Evolutionary conservation across 2,329 filamentous ascomycete genomes (phyloP).

Genomic region (Dactylellina cionopaga): DNA sequence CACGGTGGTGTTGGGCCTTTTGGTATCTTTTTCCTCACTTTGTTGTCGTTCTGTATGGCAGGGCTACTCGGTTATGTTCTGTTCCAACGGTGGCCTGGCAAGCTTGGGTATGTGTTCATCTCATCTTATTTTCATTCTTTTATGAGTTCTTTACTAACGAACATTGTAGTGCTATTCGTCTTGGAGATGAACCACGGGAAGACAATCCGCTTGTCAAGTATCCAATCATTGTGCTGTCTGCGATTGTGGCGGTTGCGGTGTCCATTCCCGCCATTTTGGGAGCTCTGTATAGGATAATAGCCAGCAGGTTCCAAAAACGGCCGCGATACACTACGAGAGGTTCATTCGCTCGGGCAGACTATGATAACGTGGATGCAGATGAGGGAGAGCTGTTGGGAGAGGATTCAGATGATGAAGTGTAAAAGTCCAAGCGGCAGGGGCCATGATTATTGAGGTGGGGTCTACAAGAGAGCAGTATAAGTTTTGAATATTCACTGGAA

Average conservation of each 20-base stretch:
- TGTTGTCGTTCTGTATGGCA: constrained; percentile 78
- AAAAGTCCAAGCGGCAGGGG: constrained; percentile 51
- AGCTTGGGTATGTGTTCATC: constrained; percentile 76
- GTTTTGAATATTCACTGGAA: neutral
- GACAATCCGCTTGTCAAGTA: constrained; percentile 81
- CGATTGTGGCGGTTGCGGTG: constrained; percentile 69
- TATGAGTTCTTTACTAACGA: constrained; percentile 14
- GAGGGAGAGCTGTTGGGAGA: constrained; percentile 94
- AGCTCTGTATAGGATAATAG: constrained; percentile 76
- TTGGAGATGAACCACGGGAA: constrained; percentile 72
- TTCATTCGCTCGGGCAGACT: constrained; percentile 90
- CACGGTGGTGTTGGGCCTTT: constrained; percentile 72
- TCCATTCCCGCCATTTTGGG: constrained; percentile 74
- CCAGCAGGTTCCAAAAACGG: constrained; percentile 67
- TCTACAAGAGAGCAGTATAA: neutral
- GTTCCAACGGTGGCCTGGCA: constrained; percentile 83
- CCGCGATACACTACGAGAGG: constrained; percentile 85
- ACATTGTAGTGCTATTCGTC: constrained; percentile 69
- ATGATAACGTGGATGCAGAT: constrained; percentile 87
- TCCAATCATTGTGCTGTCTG: constrained; percentile 78
- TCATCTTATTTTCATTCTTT: constrained; percentile 51
- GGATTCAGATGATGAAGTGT: constrained; percentile 89
- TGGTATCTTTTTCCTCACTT: constrained; percentile 84
- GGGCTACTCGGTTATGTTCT: constrained; percentile 82
- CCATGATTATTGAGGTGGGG: neutral